Evolutionary conservation across 805 yeast species (phyloP).

Genomic region (Candida mattraensis): DNA sequence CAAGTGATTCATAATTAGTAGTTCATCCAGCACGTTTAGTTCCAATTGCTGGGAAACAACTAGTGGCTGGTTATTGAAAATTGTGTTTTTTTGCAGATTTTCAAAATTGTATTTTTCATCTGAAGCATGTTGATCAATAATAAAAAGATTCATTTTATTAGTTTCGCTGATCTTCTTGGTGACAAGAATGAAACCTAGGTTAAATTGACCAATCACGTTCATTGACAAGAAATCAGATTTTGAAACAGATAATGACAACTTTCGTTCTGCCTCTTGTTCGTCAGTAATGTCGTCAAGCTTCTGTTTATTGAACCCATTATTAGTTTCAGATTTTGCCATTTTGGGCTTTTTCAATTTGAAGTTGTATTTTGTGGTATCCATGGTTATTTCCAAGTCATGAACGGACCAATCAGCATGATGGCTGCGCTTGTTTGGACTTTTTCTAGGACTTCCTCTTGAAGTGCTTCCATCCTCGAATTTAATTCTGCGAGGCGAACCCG

Average conservation of each 20-base stretch:
- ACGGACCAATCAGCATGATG: too few relatives aligned
- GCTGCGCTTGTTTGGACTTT: too few relatives aligned
- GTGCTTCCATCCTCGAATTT: conserved; percentile 3
- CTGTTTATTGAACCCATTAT: background rate
- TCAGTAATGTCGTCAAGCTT: conserved; percentile 44
- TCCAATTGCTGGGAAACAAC: conserved; percentile 60
- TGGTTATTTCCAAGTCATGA: conserved; percentile 1
- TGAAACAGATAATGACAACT: conserved; percentile 57
- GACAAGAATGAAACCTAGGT: conserved; percentile 89
- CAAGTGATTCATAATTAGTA: conserved; percentile 61
- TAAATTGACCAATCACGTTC: conserved; percentile 90
- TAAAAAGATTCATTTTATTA: conserved; percentile 61
- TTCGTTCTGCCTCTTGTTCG: conserved; percentile 53
- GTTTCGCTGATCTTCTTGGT: conserved; percentile 41
- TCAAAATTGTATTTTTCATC: conserved; percentile 96
- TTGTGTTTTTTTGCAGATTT: conserved; percentile 51
- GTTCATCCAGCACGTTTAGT: conserved; percentile 75
- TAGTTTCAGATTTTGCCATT: background rate
- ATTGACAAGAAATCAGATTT: conserved; percentile 74
- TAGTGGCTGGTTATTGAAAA: conserved; percentile 67
- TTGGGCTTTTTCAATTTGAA: conserved; percentile 4
- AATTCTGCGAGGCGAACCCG: conserved; percentile 1
- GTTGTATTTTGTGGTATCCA: background rate
- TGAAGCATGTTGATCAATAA: conserved; percentile 96
- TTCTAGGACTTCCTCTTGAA: background rate